Conservation (phyloP, 441 rosid genomes). For the Pelargonium citronellum region DNA sequence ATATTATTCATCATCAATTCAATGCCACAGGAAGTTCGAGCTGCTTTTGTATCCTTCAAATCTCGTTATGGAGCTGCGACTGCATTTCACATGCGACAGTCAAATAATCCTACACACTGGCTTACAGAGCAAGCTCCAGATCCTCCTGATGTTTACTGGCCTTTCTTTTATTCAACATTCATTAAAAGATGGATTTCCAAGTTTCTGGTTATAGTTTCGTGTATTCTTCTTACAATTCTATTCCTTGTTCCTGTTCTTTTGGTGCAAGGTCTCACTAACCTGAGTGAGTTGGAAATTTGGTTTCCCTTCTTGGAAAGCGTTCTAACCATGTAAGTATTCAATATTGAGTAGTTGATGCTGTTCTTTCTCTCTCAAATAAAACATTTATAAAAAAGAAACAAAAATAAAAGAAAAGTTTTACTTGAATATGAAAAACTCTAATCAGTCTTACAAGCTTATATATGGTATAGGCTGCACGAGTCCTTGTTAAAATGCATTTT, state of each 20-base stretch:
- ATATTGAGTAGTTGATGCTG: not conserved
- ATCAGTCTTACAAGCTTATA: not conserved
- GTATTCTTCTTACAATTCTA: constrained; percentile 65
- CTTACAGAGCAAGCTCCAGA: constrained; percentile 81
- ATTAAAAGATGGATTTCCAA: constrained; percentile 75
- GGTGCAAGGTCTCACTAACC: constrained; percentile 94
- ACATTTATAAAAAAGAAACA: no score
- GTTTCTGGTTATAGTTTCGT: constrained; percentile 61
- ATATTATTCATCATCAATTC: not conserved
- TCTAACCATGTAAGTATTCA: constrained; percentile 52
- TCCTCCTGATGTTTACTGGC: constrained; percentile 92
- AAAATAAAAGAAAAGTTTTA: not conserved
- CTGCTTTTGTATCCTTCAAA: constrained; percentile 95
- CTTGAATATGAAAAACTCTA: not conserved
- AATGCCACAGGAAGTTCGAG: constrained; percentile 65
- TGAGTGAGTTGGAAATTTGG: constrained; percentile 64
- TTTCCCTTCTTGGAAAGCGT: constrained; percentile 74
- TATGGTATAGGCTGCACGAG: not conserved
- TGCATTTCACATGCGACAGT: constrained; percentile 69
- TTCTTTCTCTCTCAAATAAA: not conserved
- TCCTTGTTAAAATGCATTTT: not conserved
- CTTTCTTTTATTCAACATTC: constrained; percentile 82
- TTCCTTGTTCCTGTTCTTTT: constrained; percentile 84
- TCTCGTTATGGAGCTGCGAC: constrained; percentile 78
- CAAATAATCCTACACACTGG: constrained; percentile 82